A percentile compares a stretch with the other conserved stretches of the same genome.
Conservation (phyloP, 2,329 filamentous ascomycete genomes). For the Beauveria medogensis region DNA sequence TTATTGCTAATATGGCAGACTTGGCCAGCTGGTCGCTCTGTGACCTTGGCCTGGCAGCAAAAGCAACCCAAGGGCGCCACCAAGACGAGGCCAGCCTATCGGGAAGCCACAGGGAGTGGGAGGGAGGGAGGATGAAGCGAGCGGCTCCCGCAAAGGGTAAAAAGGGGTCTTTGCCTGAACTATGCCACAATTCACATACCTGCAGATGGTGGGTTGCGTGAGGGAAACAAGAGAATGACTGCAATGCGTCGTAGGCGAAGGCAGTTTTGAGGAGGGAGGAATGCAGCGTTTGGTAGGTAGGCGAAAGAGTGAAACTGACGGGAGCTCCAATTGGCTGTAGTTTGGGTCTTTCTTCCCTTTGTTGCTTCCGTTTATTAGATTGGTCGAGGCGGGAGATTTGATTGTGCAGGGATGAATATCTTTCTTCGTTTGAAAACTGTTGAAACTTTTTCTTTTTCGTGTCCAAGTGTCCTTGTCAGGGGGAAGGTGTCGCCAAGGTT, state of each 20-base stretch:
- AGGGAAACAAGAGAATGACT: not conserved
- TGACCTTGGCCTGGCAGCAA: not conserved
- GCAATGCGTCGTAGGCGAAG: not conserved
- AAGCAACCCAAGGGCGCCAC: conserved; percentile 6
- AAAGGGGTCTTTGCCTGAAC: not conserved
- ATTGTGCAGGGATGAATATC: not conserved
- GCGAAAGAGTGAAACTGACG: not conserved
- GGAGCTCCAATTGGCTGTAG: not conserved
- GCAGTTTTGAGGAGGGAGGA: not conserved
- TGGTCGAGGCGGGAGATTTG: not conserved
- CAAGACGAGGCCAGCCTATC: not conserved
- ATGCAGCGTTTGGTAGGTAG: not conserved
- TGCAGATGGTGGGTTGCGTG: not conserved
- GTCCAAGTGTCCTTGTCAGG: not conserved
- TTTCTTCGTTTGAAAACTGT: not conserved
- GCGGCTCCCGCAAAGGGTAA: not conserved
- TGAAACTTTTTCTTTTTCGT: not conserved
- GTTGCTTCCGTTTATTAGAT: not conserved
- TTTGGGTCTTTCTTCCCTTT: not conserved
- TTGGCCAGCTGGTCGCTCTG: not conserved
- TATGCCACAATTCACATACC: conserved; percentile 3
- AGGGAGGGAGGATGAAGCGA: not conserved
- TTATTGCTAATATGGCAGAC: not conserved
- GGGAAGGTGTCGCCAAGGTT: not conserved
- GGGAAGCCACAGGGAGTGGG: not conserved